Evolutionary conservation across 2,329 filamentous ascomycete species (phyloP).

Genomic region (Aureobasidium sp.): DNA sequence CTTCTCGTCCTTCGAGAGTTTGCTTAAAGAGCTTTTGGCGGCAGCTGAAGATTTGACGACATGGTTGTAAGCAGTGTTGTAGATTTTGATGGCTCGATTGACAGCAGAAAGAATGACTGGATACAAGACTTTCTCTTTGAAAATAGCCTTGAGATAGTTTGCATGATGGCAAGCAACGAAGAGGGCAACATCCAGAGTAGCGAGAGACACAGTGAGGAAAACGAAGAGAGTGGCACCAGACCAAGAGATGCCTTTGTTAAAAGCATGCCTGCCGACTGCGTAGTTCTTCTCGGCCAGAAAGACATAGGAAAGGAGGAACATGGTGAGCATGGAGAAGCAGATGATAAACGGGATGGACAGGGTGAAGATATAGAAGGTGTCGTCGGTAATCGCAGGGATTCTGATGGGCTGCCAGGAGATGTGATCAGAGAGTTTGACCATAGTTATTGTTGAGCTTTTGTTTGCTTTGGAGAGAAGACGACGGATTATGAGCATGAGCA

Average conservation of each 20-base stretch:
- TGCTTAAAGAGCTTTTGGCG: background rate
- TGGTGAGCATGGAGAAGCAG: background rate
- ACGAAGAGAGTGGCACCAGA: background rate
- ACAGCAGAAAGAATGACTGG: background rate
- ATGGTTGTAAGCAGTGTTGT: background rate
- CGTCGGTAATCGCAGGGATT: background rate
- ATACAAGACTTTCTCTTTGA: background rate
- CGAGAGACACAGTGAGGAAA: background rate
- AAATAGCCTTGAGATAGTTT: background rate
- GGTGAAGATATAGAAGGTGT: background rate
- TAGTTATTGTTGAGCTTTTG: background rate
- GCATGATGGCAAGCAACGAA: background rate
- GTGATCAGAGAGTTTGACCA: background rate
- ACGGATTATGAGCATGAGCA: background rate
- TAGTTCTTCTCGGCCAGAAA: background rate
- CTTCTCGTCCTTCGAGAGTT: background rate
- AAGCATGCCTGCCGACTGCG: background rate
- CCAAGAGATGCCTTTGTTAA: background rate
- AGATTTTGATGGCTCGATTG: background rate
- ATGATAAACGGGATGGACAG: background rate
- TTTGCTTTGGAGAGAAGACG: background rate
- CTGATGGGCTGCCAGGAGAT: background rate
- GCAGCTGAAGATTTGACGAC: background rate
- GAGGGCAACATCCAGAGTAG: background rate
- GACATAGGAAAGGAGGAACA: background rate